Evolutionary conservation across 1,139 yeast genomes (phyloP).

Genomic region (Eremothecium coryli): DNA sequence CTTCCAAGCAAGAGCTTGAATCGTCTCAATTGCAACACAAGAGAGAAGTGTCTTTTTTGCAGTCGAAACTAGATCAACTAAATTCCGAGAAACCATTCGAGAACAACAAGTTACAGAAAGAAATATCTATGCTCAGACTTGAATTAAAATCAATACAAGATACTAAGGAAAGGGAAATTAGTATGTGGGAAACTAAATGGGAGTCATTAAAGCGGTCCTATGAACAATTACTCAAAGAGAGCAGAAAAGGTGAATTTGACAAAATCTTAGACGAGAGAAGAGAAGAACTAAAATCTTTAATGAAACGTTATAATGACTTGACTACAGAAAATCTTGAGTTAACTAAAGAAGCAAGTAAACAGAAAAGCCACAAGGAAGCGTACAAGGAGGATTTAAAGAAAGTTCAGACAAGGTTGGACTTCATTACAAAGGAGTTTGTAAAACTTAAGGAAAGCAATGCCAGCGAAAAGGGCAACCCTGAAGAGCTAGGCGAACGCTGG

Average conservation of each 20-base stretch:
- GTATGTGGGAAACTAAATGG: slow-evolving; percentile 15
- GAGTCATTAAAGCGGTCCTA: slow-evolving; percentile 20
- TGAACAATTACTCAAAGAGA: slow-evolving; percentile 11
- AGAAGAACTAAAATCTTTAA: slow-evolving; percentile 12
- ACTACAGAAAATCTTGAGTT: slow-evolving; percentile 11
- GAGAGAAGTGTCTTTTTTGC: slow-evolving; percentile 25
- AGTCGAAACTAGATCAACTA: slow-evolving; percentile 11
- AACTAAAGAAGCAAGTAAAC: slow-evolving; percentile 11
- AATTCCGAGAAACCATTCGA: slow-evolving; percentile 29
- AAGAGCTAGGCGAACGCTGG: slow-evolving; percentile 9
- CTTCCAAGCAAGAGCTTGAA: slow-evolving; percentile 7
- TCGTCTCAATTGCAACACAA: slow-evolving; percentile 34
- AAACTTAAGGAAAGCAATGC: slow-evolving; percentile 12
- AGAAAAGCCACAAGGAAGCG: slow-evolving; percentile 18
- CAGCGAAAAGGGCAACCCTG: slow-evolving; percentile 6
- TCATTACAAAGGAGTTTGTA: slow-evolving; percentile 19
- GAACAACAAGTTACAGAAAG: slow-evolving; percentile 13
- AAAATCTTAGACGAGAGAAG: slow-evolving; percentile 9
- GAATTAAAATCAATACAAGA: slow-evolving; percentile 19
- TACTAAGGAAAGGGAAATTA: slow-evolving; percentile 13
- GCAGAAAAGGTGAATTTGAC: slow-evolving; percentile 8
- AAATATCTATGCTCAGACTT: slow-evolving; percentile 19
- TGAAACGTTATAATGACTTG: slow-evolving; percentile 11
- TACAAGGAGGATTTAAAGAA: slow-evolving; percentile 20
- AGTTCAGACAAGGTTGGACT: slow-evolving; percentile 16